Evolutionary conservation across 306 rosid genomes (phyloP), one percentile per base, ranked within the genome.

Genomic region (Hylodesmum podocarpum): DNA sequence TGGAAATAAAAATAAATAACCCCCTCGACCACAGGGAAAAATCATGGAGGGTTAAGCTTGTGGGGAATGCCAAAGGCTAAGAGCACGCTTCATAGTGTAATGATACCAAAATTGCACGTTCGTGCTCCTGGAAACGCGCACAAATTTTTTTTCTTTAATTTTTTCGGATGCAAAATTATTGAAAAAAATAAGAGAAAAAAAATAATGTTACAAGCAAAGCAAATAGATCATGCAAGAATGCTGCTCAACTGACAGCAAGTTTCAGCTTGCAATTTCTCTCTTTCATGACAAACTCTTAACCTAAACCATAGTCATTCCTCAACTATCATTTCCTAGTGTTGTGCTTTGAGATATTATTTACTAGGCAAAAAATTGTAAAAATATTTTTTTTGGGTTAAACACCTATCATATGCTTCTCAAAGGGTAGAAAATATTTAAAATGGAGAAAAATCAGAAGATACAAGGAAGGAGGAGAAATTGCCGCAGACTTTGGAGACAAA

Each of bases 141-240:
- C 3, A 55, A 49, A 51, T 44, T 55, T 77, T 58, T 14, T n/a
- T 66, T 21, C 64, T 1, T 51, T 10, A 10, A 12, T 6, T 9
- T 18, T 44, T 31, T n/a, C 15, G 2, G 43, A 40, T 21, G 7
- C 37, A 47, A 58, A 49, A 6, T 27, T 12, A 18, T 50, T 27
- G 43, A 7, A 1, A 33, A 61, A 29, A 25, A 16, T 15, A 61
- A 8, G 0, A 31, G 4, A 16, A 10, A 12, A 5, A 36, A 5
- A 18, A n/a, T 2, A 1, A 21, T 78, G 71, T 18, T 19, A 36
- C 10, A 24, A 21, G 39, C 27, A 66, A 51, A 78, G 39, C 54
- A 71, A 15, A 70, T 12, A 85, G 96, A 92, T 96, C 99, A 92
- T 88, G 96, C 99, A 92, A 88, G 93, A 96, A 91, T 82, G 84